Conservation (phyloP, 2,329 filamentous ascomycete genomes). For the Ophiocordyceps robertsii region DNA sequence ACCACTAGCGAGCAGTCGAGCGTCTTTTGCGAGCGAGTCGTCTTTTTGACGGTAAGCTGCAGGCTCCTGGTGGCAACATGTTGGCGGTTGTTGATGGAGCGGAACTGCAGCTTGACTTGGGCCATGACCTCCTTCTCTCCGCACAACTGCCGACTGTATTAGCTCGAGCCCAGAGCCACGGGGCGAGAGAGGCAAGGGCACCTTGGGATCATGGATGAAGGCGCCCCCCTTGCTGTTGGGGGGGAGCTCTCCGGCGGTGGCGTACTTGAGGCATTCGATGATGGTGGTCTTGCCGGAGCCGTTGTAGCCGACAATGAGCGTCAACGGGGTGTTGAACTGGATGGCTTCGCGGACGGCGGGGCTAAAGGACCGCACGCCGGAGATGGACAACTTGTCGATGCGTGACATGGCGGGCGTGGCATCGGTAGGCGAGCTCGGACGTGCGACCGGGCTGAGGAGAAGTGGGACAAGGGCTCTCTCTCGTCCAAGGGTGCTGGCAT, state of each 20-base stretch:
- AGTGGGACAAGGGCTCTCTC: no score
- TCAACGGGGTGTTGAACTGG: constrained; percentile 79
- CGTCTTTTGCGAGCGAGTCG: constrained; percentile 62
- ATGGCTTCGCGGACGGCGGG: constrained; percentile 64
- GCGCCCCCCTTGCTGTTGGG: constrained; percentile 83
- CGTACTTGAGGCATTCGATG: constrained; percentile 97
- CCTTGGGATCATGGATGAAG: constrained; percentile 95
- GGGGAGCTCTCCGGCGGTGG: constrained; percentile 83
- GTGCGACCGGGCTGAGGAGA: neutral
- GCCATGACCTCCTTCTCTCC: constrained; percentile 83
- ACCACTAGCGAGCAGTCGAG: constrained; percentile 70
- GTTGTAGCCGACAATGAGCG: constrained; percentile 93
- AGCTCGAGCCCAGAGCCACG: neutral
- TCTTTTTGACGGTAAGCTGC: constrained; percentile 79
- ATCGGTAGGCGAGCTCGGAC: neutral
- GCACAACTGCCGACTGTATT: constrained; percentile 37
- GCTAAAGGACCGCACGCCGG: constrained; percentile 76
- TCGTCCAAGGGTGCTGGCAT: no score
- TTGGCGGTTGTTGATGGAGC: constrained; percentile 59
- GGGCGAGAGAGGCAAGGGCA: constrained; percentile 15
- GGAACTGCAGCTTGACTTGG: constrained; percentile 83
- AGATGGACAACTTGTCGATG: constrained; percentile 81
- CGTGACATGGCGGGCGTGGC: constrained; percentile 43
- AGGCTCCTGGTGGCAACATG: constrained; percentile 77
- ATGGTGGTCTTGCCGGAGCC: constrained; percentile 98